Evolutionary conservation across 179 eudicot species (phyloP).

Genomic region (Gypsophila paniculata): DNA sequence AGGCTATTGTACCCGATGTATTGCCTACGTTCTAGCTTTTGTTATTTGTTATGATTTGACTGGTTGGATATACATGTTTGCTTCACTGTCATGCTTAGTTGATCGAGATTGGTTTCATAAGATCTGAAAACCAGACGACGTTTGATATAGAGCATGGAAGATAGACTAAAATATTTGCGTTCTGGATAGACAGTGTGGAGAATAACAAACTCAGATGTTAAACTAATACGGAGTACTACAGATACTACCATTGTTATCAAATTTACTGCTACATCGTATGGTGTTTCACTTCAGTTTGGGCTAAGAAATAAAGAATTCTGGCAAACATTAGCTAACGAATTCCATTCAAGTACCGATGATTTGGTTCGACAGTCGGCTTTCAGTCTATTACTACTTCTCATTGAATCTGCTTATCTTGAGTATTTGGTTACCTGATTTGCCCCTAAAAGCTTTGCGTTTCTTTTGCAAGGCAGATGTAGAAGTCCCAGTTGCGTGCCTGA

Average conservation of each 20-base stretch:
- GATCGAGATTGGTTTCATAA: neutral
- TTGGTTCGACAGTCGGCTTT: neutral
- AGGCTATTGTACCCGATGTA: neutral
- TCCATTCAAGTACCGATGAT: too few relatives aligned
- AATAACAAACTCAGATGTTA: neutral
- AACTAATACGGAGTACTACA: too few relatives aligned
- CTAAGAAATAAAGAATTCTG: too few relatives aligned
- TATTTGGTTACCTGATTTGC: conserved; percentile 5
- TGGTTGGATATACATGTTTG: neutral
- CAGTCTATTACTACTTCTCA: neutral
- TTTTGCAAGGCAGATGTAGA: conserved; percentile 64
- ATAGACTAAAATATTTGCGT: neutral
- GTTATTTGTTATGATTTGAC: neutral
- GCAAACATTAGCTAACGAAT: too few relatives aligned
- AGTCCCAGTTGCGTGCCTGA: conserved; percentile 73
- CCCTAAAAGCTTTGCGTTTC: conserved; percentile 22
- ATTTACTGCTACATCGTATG: too few relatives aligned
- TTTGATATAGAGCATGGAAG: neutral
- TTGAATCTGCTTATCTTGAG: neutral
- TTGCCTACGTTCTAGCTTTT: neutral
- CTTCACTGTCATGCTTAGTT: neutral
- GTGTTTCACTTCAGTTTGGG: too few relatives aligned
- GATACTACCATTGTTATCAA: too few relatives aligned
- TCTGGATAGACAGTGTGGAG: neutral
- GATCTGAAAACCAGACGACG: neutral